Conservation (phyloP, 805 yeast species). For the Ogataea trehalophila region DNA sequence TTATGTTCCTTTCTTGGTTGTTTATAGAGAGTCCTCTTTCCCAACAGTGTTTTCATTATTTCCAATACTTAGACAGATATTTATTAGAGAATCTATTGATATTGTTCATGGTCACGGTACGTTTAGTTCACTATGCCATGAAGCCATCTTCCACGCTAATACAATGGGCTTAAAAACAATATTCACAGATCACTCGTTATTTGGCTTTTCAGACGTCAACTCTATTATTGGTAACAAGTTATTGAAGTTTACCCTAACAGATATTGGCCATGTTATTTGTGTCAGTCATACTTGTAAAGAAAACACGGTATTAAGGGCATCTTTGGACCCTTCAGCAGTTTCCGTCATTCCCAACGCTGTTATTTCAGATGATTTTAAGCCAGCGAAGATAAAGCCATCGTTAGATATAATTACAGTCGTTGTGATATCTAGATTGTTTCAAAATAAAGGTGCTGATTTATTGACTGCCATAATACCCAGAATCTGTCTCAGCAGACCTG, state of each 20-base stretch:
- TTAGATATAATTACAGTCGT: slow-evolving; percentile 66
- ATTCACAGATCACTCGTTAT: slow-evolving; percentile 92
- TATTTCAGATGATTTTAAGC: slow-evolving; percentile 73
- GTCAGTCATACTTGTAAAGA: slow-evolving; percentile 97
- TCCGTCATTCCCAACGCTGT: slow-evolving; percentile 97
- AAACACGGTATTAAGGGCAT: slow-evolving; percentile 85
- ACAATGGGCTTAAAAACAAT: slow-evolving; percentile 91
- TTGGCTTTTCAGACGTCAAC: slow-evolving; percentile 86
- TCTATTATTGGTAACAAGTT: slow-evolving; percentile 83
- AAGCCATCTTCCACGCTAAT: slow-evolving; percentile 84
- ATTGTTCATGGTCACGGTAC: slow-evolving; percentile 96
- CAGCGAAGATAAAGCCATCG: slow-evolving; percentile 31
- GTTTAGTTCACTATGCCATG: slow-evolving; percentile 80
- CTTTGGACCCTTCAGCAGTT: slow-evolving; percentile 69
- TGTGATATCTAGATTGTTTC: slow-evolving; percentile 84
- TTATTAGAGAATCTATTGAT: slow-evolving; percentile 79
- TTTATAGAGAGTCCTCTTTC: slow-evolving; percentile 79
- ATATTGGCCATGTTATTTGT: slow-evolving; percentile 90
- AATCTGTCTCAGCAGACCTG: slow-evolving; percentile 58
- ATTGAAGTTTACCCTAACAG: slow-evolving; percentile 75
- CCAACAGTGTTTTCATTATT: slow-evolving; percentile 89
- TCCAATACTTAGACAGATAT: slow-evolving; percentile 79
- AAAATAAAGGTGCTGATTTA: slow-evolving; percentile 95
- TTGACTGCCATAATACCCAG: slow-evolving; percentile 80
- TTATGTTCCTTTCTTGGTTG: slow-evolving; percentile 75